Conservation (phyloP, 495 filamentous ascomycete species). For the Xanthoparmelia taractica region DNA sequence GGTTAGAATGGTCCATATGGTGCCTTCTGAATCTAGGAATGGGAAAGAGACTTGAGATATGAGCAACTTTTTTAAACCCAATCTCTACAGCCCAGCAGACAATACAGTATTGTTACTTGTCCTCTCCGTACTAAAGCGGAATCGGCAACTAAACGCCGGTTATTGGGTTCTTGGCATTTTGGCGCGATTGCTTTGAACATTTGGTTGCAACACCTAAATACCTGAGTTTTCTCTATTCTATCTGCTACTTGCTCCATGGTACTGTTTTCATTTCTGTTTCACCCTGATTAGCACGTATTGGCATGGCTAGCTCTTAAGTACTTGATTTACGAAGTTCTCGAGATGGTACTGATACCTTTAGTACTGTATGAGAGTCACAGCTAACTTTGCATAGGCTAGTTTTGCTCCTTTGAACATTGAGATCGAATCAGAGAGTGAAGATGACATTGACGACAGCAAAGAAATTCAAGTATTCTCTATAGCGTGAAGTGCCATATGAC, state of each 20-base stretch:
- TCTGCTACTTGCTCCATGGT: neutral
- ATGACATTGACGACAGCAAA: conserved; percentile 89
- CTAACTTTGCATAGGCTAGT: conserved; percentile 29
- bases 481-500: neutral
- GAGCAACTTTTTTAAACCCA: neutral
- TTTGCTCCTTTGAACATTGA: conserved; percentile 88
- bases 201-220: neutral
- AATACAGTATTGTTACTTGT: neutral
- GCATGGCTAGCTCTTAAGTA: neutral
- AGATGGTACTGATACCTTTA: neutral
- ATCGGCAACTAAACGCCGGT: conserved; percentile 15
- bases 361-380: neutral
- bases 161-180: conserved; percentile 4
- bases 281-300: neutral
- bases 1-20: neutral
- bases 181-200: neutral
- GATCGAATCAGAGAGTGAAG: conserved; percentile 79
- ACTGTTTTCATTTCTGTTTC: neutral
- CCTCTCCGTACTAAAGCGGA: conserved; percentile 1
- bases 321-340: neutral
- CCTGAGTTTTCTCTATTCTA: too few species aligned
- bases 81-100: neutral
- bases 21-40: neutral
- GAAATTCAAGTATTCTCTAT: conserved; percentile 58
- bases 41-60: neutral